Percentiles rank a stretch among this genome's conserved stretches.
phyloP scores from a whole-genome alignment of 495 filamentous ascomycete species.

The Viridothelium virens region DNA sequence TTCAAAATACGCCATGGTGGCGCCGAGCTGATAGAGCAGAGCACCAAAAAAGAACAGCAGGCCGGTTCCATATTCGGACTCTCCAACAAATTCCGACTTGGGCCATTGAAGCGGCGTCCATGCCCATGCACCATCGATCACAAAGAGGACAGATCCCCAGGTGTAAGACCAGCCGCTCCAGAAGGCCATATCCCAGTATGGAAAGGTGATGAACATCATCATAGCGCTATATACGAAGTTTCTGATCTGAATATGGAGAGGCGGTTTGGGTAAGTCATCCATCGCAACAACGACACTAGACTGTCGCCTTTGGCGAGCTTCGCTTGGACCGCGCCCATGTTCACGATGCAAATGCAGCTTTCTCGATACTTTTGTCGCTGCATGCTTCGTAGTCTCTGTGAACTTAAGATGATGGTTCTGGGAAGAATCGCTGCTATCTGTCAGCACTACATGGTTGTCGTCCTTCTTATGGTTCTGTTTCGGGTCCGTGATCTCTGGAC shows the following conservation, averaged over 20 bases:
- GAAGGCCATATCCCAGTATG: slow-evolving; percentile 24
- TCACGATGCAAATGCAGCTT: slow-evolving; percentile 9
- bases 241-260: background rate
- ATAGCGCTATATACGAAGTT: background rate
- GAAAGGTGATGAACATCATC: slow-evolving; percentile 18
- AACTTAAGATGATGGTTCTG: background rate
- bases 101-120: slow-evolving; percentile 15
- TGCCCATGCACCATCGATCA: slow-evolving; percentile 17
- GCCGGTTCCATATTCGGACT: slow-evolving; percentile 16
- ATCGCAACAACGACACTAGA: background rate
- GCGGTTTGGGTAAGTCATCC: background rate
- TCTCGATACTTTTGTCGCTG: background rate
- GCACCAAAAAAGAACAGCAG: slow-evolving; percentile 22
- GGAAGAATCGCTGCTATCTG: background rate
- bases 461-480: background rate
- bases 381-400: slow-evolving; percentile 5
- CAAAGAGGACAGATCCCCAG: slow-evolving; percentile 22
- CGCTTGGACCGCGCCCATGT: slow-evolving; percentile 4
- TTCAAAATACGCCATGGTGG: slow-evolving; percentile 20
- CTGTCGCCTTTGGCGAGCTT: slow-evolving; percentile 7
- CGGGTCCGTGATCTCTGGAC: background rate
- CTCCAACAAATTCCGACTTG: slow-evolving; percentile 7
- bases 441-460: background rate
- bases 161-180: slow-evolving; percentile 22
- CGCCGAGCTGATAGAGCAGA: slow-evolving; percentile 21